Conservation (phyloP, 1,284 basidiomycete genomes). For the Cutaneotrichosporon arboriforme region DNA sequence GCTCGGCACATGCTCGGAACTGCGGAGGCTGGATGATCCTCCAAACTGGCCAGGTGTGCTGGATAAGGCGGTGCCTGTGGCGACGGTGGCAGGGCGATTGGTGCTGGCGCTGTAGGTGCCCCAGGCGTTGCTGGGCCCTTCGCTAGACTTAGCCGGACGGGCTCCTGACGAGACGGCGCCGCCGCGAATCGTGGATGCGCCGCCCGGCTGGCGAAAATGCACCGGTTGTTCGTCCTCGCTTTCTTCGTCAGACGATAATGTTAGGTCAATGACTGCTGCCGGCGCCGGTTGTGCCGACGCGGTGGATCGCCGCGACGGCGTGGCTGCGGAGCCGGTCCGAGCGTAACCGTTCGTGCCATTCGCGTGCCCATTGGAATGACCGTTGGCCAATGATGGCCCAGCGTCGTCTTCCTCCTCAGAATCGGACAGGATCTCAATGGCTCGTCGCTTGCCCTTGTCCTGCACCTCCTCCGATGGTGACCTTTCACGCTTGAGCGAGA, state of each 20-base stretch:
- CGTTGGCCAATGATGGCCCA: not conserved
- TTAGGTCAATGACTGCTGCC: slow-evolving; percentile 64
- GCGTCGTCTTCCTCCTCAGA: slow-evolving; percentile 66
- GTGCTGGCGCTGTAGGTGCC: too few relatives aligned
- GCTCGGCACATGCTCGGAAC: not conserved
- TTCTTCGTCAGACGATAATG: slow-evolving; percentile 60
- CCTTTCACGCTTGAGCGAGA: slow-evolving; percentile 5
- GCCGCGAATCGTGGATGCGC: slow-evolving; percentile 26
- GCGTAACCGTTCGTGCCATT: slow-evolving; percentile 1
- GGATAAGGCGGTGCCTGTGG: too few relatives aligned
- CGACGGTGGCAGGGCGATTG: too few relatives aligned
- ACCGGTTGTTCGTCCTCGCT: slow-evolving; percentile 22
- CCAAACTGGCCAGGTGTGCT: not conserved
- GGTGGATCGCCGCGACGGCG: slow-evolving; percentile 1
- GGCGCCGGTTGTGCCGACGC: not conserved
- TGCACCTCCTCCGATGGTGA: slow-evolving; percentile 1
- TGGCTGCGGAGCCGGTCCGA: not conserved
- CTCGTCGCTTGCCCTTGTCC: slow-evolving; percentile 38
- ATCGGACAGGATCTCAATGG: slow-evolving; percentile 69
- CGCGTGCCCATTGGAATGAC: slow-evolving; percentile 1
- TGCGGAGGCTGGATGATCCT: not conserved
- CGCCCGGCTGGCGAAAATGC: slow-evolving; percentile 38
- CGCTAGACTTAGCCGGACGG: slow-evolving; percentile 7
- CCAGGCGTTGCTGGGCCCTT: too few relatives aligned
- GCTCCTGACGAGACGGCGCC: slow-evolving; percentile 22